phyloP scores from a whole-genome alignment of 192 early-diverging fungal genomes.

The Helicostylum pulchrum region DNA sequence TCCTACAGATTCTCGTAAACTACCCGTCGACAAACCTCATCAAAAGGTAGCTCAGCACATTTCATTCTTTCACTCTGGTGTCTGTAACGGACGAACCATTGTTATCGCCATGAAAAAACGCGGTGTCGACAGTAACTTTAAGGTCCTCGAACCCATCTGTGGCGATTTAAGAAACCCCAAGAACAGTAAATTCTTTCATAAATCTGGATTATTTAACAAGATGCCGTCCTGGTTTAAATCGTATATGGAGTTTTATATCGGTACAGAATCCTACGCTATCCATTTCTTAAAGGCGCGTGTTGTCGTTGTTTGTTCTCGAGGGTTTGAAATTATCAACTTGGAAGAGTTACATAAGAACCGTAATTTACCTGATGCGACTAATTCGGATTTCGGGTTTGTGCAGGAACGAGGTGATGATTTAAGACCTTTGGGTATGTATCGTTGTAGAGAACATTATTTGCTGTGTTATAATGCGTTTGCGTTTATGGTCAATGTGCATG shows the following conservation, averaged over 20 bases:
- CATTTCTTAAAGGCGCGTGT: slow-evolving; percentile 82
- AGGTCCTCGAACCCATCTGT: slow-evolving; percentile 29
- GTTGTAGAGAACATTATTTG: slow-evolving; percentile 70
- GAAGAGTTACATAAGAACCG: slow-evolving; percentile 78
- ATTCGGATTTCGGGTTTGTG: slow-evolving; percentile 77
- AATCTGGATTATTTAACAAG: slow-evolving; percentile 25
- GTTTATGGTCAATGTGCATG: slow-evolving; percentile 75
- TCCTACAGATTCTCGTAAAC: slow-evolving; percentile 44
- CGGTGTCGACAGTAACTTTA: slow-evolving; percentile 28
- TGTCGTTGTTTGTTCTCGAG: slow-evolving; percentile 84
- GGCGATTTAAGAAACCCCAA: slow-evolving; percentile 33
- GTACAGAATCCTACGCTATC: slow-evolving; percentile 79
- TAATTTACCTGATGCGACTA: slow-evolving; percentile 73
- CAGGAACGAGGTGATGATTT: slow-evolving; percentile 67
- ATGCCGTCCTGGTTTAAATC: slow-evolving; percentile 28
- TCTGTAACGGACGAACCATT: slow-evolving; percentile 55
- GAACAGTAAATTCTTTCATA: slow-evolving; percentile 28
- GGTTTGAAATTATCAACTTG: slow-evolving; percentile 91
- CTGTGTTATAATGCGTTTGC: slow-evolving; percentile 89
- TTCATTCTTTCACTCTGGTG: slow-evolving; percentile 73
- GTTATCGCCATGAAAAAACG: slow-evolving; percentile 38
- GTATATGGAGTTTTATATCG: slow-evolving; percentile 83
- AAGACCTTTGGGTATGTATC: slow-evolving; percentile 79
- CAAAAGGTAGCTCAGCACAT: slow-evolving; percentile 40
- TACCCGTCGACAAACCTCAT: slow-evolving; percentile 45